These are phyloP conservation scores for Lasiodiplodia citricola DNA, from an alignment of 2,329 filamentous ascomycete species.

Conservation along the genomic window DNA sequence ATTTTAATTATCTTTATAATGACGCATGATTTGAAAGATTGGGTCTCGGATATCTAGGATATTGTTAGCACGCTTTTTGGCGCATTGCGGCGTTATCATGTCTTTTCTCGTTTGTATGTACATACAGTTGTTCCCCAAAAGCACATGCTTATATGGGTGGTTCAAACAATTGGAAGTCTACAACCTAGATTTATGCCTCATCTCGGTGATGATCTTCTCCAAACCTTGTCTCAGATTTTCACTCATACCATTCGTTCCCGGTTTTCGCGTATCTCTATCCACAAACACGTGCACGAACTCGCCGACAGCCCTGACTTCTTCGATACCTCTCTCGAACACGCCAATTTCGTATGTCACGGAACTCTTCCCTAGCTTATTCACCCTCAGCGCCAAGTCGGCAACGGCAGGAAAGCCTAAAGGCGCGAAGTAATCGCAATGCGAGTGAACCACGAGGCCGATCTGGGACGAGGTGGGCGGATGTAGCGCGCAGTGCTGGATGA, in stretches of 20 bases:
- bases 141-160: background rate
- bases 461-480: conserved; percentile 72
- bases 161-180: conserved; percentile 27
- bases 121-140: background rate
- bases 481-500: conserved; percentile 78
- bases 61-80: too few relatives aligned
- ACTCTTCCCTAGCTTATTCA: conserved; percentile 81
- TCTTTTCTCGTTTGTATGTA: too few relatives aligned
- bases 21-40: too few relatives aligned
- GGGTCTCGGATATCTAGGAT: too few relatives aligned
- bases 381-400: conserved; percentile 79
- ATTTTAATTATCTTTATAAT: background rate
- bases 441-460: conserved; percentile 84
- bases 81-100: too few relatives aligned
- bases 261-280: conserved; percentile 72
- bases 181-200: conserved; percentile 33
- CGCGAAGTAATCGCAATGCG: conserved; percentile 83
- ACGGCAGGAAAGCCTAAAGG: conserved; percentile 81
- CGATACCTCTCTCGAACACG: conserved; percentile 76
- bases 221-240: conserved; percentile 53
- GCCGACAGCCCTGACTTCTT: conserved; percentile 80
- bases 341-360: conserved; percentile 91
- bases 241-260: conserved; percentile 69
- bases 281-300: conserved; percentile 90
- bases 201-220: conserved; percentile 30